Conservation (phyloP, 106 monocot species). For the Posidonia australis region DNA sequence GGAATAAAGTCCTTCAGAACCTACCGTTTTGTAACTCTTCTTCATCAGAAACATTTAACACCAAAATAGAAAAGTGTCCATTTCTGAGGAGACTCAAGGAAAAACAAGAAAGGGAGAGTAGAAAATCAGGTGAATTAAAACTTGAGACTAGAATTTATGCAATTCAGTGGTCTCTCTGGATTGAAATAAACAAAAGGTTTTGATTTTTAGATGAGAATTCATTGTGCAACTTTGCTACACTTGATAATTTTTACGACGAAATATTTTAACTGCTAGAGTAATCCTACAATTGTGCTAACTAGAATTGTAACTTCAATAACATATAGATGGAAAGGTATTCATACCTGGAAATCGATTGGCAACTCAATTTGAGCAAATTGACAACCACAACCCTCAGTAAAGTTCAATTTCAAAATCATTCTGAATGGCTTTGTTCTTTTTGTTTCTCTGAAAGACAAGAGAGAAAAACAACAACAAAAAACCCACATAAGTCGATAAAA, state of each 20-base stretch:
- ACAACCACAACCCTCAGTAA: conserved; percentile 75
- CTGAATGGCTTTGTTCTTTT: conserved; percentile 40
- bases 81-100: neutral
- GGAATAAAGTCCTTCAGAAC: neutral
- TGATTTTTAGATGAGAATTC: neutral
- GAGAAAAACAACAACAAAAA: neutral
- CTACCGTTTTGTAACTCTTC: neutral
- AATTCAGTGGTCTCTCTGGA: too few species aligned
- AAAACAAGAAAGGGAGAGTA: neutral
- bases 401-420: conserved; percentile 65
- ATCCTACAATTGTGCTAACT: neutral
- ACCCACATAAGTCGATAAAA: neutral
- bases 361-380: conserved; percentile 34
- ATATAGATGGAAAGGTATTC: neutral
- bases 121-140: neutral
- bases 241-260: too few species aligned
- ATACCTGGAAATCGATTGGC: conserved; percentile 63
- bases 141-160: too few species aligned
- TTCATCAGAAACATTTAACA: neutral
- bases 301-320: neutral
- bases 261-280: neutral
- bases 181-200: too few species aligned
- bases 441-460: conserved; percentile 41
- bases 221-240: too few species aligned
- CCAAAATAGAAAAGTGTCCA: neutral